Evolutionary conservation across 768 basidiomycete genomes (phyloP).

Genomic region (Termitomyces sp.): DNA sequence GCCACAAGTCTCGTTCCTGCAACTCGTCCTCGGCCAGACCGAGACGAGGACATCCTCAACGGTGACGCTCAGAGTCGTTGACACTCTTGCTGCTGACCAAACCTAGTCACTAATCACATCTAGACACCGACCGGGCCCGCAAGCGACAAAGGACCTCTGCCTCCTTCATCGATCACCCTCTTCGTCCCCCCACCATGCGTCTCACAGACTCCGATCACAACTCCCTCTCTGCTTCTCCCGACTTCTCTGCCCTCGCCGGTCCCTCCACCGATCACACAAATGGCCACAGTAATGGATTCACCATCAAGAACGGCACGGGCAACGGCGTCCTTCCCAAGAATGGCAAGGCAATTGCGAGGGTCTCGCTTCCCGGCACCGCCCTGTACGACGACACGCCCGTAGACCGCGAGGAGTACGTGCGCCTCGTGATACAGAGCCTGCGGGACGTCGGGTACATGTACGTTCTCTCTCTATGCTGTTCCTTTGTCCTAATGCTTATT

Average conservation of each 20-base stretch:
- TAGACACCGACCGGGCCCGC: slow-evolving; percentile 43
- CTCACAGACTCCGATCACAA: slow-evolving; percentile 48
- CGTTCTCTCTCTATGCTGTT: slow-evolving; percentile 24
- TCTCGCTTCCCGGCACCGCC: slow-evolving; percentile 66
- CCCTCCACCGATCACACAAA: slow-evolving; percentile 50
- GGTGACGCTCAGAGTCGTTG: slow-evolving; percentile 35
- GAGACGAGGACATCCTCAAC: slow-evolving; percentile 46
- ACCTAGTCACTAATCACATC: slow-evolving; percentile 12
- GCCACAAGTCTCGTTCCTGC: slow-evolving; percentile 54
- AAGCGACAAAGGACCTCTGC: slow-evolving; percentile 73
- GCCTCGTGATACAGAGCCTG: slow-evolving; percentile 84
- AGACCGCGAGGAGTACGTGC: slow-evolving; percentile 87
- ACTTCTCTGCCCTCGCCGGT: slow-evolving; percentile 43
- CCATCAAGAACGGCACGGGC: slow-evolving; percentile 27
- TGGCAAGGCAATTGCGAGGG: slow-evolving; percentile 51
- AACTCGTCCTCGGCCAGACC: slow-evolving; percentile 59
- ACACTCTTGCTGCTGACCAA: slow-evolving; percentile 8
- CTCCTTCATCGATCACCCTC: slow-evolving; percentile 31
- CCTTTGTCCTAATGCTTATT: slow-evolving; percentile 5
- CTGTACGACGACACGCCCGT: slow-evolving; percentile 78
- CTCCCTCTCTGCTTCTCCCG: slow-evolving; percentile 43
- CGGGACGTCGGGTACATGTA: slow-evolving; percentile 82
- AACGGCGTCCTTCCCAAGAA: slow-evolving; percentile 50
- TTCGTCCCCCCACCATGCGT: slow-evolving; percentile 41
- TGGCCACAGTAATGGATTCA: slow-evolving; percentile 37